Percentiles rank a stretch among this genome's conserved stretches.
Evolutionary conservation across 768 basidiomycete genomes (phyloP).

Genomic region (Aureoboletus auriporus): DNA sequence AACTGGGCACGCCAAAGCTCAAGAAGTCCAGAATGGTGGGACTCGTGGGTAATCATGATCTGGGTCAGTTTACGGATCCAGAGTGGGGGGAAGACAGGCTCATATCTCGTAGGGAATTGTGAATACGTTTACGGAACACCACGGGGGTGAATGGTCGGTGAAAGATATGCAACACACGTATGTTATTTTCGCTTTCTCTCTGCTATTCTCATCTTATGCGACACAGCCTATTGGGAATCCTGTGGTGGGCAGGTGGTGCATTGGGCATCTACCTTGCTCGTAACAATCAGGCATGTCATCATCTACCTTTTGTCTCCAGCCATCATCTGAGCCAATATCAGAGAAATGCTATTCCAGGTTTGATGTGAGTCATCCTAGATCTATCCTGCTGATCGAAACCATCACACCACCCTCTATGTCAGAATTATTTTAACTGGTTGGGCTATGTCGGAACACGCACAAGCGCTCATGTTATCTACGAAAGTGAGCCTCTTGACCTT

Average conservation of each 20-base stretch:
- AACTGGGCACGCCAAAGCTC: slow-evolving; percentile 69
- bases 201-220: neutral
- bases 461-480: slow-evolving; percentile 80
- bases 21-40: slow-evolving; percentile 81
- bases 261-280: slow-evolving; percentile 80
- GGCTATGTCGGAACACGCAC: slow-evolving; percentile 89
- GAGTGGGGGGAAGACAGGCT: neutral
- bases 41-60: slow-evolving; percentile 63
- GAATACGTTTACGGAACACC: slow-evolving; percentile 93
- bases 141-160: slow-evolving; percentile 73
- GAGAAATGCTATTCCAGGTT: slow-evolving; percentile 75
- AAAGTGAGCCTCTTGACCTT: slow-evolving; percentile 41
- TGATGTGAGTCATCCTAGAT: slow-evolving; percentile 55
- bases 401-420: neutral
- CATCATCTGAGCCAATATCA: slow-evolving; percentile 20
- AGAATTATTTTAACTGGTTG: slow-evolving; percentile 90
- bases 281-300: slow-evolving; percentile 59
- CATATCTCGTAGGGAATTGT: slow-evolving; percentile 38
- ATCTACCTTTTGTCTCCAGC: neutral
- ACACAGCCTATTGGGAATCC: slow-evolving; percentile 49
- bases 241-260: slow-evolving; percentile 87
- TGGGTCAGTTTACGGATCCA: slow-evolving; percentile 39
- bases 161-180: slow-evolving; percentile 96
- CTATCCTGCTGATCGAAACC: neutral
- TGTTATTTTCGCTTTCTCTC: slow-evolving; percentile 25